phyloP scores from a whole-genome alignment of 441 rosid species.

The Biscutella laevigata region DNA sequence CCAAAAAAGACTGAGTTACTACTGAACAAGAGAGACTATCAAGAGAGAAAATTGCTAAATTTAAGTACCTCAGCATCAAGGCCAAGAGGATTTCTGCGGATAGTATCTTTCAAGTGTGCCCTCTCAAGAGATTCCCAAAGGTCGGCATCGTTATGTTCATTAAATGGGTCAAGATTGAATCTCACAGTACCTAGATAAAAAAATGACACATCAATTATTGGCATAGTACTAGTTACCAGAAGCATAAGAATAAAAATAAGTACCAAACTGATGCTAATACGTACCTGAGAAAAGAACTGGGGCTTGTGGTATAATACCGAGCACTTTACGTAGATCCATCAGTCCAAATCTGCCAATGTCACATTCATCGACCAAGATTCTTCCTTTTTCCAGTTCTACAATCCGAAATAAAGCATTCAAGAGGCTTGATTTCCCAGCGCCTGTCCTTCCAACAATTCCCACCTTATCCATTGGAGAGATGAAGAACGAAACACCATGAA shows the following conservation, averaged over 20 bases:
- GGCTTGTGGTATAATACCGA: conserved; percentile 85
- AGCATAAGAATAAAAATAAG: background rate
- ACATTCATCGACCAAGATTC: conserved; percentile 64
- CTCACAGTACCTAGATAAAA: conserved; percentile 68
- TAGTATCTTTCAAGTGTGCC: conserved; percentile 80
- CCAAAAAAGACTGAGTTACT: conserved; percentile 6
- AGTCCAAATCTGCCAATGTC: conserved; percentile 70
- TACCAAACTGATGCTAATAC: background rate
- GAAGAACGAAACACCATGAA: conserved; percentile 67
- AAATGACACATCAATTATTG: conserved; percentile 6
- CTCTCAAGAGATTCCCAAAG: conserved; percentile 93
- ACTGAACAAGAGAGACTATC: background rate
- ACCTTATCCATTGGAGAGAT: conserved; percentile 75
- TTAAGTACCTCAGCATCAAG: conserved; percentile 68
- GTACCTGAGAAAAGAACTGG: conserved; percentile 96
- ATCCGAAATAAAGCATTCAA: conserved; percentile 83
- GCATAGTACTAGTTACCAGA: background rate
- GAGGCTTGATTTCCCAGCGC: conserved; percentile 96
- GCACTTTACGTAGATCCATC: conserved; percentile 78
- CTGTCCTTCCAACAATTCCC: conserved; percentile 93
- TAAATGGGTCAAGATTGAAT: conserved; percentile 92
- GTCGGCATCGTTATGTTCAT: conserved; percentile 82
- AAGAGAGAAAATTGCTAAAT: background rate
- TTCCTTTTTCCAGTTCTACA: conserved; percentile 81
- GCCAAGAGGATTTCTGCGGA: conserved; percentile 68